Base-by-base conservation (phyloP, 192 early-diverging fungal genomes). In the Backusella luteola region DNA sequence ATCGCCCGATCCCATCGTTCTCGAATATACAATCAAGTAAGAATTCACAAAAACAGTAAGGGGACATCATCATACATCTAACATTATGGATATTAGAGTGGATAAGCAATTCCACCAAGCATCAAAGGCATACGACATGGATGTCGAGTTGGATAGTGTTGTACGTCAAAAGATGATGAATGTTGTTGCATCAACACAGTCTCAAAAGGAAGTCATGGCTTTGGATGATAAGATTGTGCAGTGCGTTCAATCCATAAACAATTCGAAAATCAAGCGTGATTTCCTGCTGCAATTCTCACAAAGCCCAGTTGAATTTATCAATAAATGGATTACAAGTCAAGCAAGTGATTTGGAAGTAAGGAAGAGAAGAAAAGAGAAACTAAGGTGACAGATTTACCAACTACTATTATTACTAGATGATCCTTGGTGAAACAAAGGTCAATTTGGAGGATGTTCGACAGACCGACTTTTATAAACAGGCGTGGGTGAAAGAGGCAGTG, bases 301-400 rank as follows among this genome's bases (percentile, higher is more conserved):
- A 34, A 91, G 96, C 63, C 96, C 98, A 0, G 91, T 93, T 39
- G 93, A 91, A 56, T 98, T 98, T 81, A 89, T 96, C 69, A 94
- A 96, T 75, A 89, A 93, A 67, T 99, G 96, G 96, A 88, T 97
- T 35, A 94, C 92, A 14, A 93, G 91, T 80, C 98, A 99, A 87
- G 93, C 91, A 75, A 87, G 94, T 66, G 98, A 99, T 85, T 82
- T 98, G 73, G 95, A 98, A 84, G 93, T 94, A 56, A 56, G n/a
- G n/a, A 6, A 56, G 53, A 11, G n/a, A 6, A 56, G 53, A 11
- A 2, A 21, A 56, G 5, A 56, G n/a, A 8, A 56, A 56, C 3
- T 2, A 32, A 32, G 32, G 32, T 0, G 32, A 23, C n/a, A 53
- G 7, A 53, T 53, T 21, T 1, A 23, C 19, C 7, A 53, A 52